Evolutionary conservation across 148 eudicot genomes (phyloP), one percentile per base, ranked within the genome.

Genomic region (Dianthus caryophyllus): DNA sequence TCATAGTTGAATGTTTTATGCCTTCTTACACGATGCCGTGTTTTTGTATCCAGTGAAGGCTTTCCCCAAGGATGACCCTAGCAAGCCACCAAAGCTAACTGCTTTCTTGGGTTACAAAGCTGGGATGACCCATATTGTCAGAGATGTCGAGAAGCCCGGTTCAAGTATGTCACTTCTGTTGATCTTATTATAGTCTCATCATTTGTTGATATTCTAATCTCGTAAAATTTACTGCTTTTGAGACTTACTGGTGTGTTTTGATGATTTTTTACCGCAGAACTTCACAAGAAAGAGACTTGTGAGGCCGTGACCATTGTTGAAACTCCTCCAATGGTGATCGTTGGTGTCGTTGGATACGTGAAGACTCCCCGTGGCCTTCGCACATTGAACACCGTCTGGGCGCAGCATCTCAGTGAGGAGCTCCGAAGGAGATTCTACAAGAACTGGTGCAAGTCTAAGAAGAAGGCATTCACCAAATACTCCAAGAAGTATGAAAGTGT

Each of bases 61-160:
- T 46, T 85, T 88, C 64, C 90, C 95, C 25, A 84, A 82, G 85
- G 95, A 88, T 80, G 90, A 88, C 50, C 82, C 83, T 20, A 85
- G 56, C 81, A 84, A 85, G 69, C 50, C 75, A 14, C 88, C 90
- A 48, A 84, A 76, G 77, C 84, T 88, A 11, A 88, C 95, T 49
- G 90, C 95, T 58, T 88, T 88, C 66, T 76, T 88, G 81, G 95
- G 95, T 41, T 85, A 88, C 76, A 84, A 88, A 73, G 90, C 90
- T 71, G 95, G 95, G 25, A 88, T 88, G 95, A 84, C 90, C 55
- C 95, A 88, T 78, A 85, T 88, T 70, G 88, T 88, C 24, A 80
- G 90, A 60, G 95, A 88, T 66, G 95, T 88, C 1, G 95, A 88
- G 21, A 88, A 88, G 65, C 90, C 90, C 12, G 90, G 90, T 43